Conservation (phyloP, 305 asterid genomes). For the Fraxinus latifolia region DNA sequence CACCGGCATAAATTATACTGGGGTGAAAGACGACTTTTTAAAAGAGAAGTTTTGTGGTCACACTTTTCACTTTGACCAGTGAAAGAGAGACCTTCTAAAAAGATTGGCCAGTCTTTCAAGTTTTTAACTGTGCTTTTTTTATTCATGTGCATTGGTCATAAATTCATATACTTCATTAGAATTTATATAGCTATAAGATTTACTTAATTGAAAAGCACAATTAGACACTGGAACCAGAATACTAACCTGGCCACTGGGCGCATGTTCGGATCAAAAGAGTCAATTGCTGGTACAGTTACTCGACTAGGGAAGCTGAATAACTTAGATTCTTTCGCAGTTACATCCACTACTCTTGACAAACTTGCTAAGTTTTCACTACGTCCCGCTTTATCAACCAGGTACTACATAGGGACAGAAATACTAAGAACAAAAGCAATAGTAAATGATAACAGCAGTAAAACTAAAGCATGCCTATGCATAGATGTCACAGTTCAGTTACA, state of each 20-base stretch:
- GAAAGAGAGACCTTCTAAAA: neutral
- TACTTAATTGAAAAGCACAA: neutral
- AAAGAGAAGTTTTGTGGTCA: neutral
- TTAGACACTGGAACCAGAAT: conserved; percentile 20
- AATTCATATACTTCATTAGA: neutral
- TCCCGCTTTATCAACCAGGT: conserved; percentile 47
- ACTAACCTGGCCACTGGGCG: conserved; percentile 46
- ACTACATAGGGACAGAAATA: conserved; percentile 32
- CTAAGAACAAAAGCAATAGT: conserved; percentile 10
- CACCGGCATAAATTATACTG: neutral
- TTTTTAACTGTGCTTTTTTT: neutral
- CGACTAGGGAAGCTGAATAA: conserved; percentile 44
- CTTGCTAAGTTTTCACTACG: conserved; percentile 35
- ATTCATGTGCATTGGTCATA: neutral
- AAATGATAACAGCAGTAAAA: conserved; percentile 12
- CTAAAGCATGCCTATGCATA: conserved; percentile 17
- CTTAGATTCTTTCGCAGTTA: conserved; percentile 36
- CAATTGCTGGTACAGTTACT: conserved; percentile 37
- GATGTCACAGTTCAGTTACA: conserved; percentile 21
- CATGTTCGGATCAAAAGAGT: conserved; percentile 33
- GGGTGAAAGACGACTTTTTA: neutral
- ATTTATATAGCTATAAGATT: neutral
- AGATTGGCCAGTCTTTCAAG: neutral
- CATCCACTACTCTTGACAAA: conserved; percentile 45
- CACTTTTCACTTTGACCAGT: neutral